These are phyloP conservation scores for Barbarea vulgaris DNA, from an alignment of 345 rosid genomes.

Conservation along the genomic window DNA sequence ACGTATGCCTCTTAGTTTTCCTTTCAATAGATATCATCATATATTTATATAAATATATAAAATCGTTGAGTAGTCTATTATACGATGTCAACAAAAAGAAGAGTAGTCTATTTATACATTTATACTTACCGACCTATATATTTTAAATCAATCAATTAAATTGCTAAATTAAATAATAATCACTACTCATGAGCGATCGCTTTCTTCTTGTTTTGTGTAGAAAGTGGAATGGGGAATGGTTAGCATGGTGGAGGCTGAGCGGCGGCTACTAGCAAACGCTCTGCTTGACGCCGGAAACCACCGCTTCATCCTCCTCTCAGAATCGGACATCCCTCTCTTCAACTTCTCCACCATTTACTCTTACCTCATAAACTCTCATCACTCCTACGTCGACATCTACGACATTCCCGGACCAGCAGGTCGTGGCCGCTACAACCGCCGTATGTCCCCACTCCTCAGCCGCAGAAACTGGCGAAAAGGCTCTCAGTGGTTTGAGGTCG, in stretches of 20 bases:
- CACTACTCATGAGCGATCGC: neutral
- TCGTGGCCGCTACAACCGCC: constrained; percentile 62
- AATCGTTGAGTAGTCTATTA: constrained; percentile 35
- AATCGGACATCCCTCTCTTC: constrained; percentile 80
- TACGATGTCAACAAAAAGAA: too few relatives aligned
- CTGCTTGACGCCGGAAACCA: constrained; percentile 64
- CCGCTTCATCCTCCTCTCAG: constrained; percentile 83
- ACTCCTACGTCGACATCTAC: constrained; percentile 53
- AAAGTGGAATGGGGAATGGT: constrained; percentile 70
- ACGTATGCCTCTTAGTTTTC: constrained; percentile 3
- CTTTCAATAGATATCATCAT: constrained; percentile 8
- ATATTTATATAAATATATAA: neutral
- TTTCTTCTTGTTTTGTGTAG: constrained; percentile 37
- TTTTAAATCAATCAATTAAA: neutral
- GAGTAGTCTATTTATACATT: too few relatives aligned
- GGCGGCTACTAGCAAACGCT: constrained; percentile 79
- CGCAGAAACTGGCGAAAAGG: constrained; percentile 76
- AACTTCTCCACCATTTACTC: constrained; percentile 69
- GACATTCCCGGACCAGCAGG: constrained; percentile 61
- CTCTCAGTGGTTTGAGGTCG: constrained; percentile 86
- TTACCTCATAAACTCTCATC: constrained; percentile 55
- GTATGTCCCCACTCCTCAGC: constrained; percentile 54
- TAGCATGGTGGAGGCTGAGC: constrained; percentile 79
- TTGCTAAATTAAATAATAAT: neutral
- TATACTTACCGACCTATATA: constrained; percentile 21